Base-by-base conservation (phyloP, 164 flowering plant genomes). In the Dillenia suffruticosa region DNA sequence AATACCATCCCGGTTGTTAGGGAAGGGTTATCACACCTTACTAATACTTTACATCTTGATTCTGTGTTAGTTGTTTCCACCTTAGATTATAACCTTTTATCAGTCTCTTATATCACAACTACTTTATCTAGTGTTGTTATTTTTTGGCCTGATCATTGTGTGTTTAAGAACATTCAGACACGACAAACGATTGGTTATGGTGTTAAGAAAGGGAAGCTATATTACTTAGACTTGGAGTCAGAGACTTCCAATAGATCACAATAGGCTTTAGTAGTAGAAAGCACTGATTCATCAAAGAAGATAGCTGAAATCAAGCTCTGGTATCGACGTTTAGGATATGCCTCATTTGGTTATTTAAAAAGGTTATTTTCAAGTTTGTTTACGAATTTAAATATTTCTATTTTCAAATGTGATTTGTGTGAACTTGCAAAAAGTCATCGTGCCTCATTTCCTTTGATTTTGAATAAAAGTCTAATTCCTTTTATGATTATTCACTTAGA, bases 81-180 rank as follows among this genome's bases (percentile, higher is more conserved):
- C 2, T 50, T 69, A 13, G 55, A 59, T 17, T 45, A 51, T 58
- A 66, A 66, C 44, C 46, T 66, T 14, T 52, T 66, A 45, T 59
- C 67, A 3, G 47, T 48, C 16, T 45, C 67, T 56, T 54, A 56
- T 45, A 61, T 68, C 7, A 64, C 65, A 12, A 22, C 8, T 7
- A 51, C 63, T 10, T 68, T 70, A 57, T 57, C 54, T 61, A 61
- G 72, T 70, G 58, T 61, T 68, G 70, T 70, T 3, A 57, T 70
- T 63, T 74, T 74, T 71, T 67, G 69, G 72, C 72, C 67, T 51
- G 16, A 70, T 24, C 54, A n/a, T 57, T 72, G 67, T 64, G 46
- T 64, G 19, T 71, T 59, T 67, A 70, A 67, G 69, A 65, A 67
- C 58, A 61, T 63, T 49, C 56, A 53, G 17, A 74, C 68, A 12